A percentile compares a stretch with the other conserved stretches of the same genome.
Evolutionary conservation across 2,329 filamentous ascomycete genomes (phyloP).

Genomic region (Hypoxylon rubiginosum): DNA sequence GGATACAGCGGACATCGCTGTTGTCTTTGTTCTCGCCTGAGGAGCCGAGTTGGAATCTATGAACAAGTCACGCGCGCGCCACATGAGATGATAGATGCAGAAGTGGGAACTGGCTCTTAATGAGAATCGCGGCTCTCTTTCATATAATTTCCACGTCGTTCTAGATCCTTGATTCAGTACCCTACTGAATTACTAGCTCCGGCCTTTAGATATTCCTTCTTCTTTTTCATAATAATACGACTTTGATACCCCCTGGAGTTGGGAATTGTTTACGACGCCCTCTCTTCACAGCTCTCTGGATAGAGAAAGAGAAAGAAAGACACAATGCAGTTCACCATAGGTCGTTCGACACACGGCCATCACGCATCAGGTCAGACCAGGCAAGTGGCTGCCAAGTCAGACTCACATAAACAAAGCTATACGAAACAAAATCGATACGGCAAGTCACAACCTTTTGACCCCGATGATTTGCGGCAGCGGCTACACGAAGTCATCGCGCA

Average conservation of each 20-base stretch:
- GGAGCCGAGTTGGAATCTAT: constrained; percentile 23
- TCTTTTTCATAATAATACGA: constrained; percentile 16
- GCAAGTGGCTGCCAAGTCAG: constrained; percentile 27
- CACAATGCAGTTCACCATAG: constrained; percentile 41
- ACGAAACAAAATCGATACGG: constrained; percentile 29
- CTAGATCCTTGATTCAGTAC: constrained; percentile 3
- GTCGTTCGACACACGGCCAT: constrained; percentile 22
- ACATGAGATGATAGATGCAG: constrained; percentile 25
- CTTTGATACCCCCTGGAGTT: constrained; percentile 1
- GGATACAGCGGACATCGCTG: constrained; percentile 32
- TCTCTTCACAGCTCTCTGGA: constrained; percentile 5
- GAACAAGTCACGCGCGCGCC: constrained; percentile 22
- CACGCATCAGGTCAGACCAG: constrained; percentile 9
- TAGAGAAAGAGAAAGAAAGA: constrained; percentile 4
- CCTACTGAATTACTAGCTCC: constrained; percentile 13
- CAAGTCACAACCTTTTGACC: constrained; percentile 61
- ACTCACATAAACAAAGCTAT: constrained; percentile 24
- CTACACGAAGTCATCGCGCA: constrained; percentile 65
- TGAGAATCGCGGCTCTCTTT: constrained; percentile 5
- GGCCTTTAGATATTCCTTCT: constrained; percentile 10
- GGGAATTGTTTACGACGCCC: constrained; percentile 1
- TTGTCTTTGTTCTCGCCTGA: constrained; percentile 24
- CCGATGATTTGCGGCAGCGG: constrained; percentile 67
- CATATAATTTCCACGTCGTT: background rate
- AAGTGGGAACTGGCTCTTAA: constrained; percentile 17